Conservation (phyloP, 2,329 filamentous ascomycete species). For the Epichloe bromicola region DNA sequence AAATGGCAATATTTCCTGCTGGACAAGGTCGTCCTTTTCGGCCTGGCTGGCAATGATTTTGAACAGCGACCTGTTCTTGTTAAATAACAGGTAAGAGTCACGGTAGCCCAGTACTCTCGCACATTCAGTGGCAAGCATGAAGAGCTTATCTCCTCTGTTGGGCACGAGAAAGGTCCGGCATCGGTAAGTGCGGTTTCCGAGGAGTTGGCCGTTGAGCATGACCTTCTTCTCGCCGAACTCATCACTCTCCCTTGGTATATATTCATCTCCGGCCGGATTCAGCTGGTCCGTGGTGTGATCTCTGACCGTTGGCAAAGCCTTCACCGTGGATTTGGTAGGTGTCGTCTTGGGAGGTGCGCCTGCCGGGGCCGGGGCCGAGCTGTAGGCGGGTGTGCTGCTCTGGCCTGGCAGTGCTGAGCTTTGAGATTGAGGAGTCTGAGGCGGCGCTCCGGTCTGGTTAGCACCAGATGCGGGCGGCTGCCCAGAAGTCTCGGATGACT, state of each 20-base stretch:
- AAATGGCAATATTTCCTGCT: slow-evolving; percentile 90
- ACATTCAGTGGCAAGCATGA: slow-evolving; percentile 97
- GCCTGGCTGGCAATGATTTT: slow-evolving; percentile 95
- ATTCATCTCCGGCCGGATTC: slow-evolving; percentile 80
- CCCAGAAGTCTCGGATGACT: slow-evolving; percentile 45
- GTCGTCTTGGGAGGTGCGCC: slow-evolving; percentile 63
- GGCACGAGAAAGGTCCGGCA: slow-evolving; percentile 91
- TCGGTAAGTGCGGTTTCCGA: slow-evolving; percentile 75
- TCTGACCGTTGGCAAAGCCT: slow-evolving; percentile 86
- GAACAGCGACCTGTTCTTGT: slow-evolving; percentile 91
- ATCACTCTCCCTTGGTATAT: slow-evolving; percentile 84
- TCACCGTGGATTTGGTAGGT: slow-evolving; percentile 72
- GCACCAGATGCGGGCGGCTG: slow-evolving; percentile 35
- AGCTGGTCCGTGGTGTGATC: slow-evolving; percentile 97
- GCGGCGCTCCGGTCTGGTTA: slow-evolving; percentile 29
- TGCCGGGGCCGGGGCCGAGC: slow-evolving; percentile 24
- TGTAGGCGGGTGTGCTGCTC: slow-evolving; percentile 25
- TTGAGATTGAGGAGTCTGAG: slow-evolving; percentile 42
- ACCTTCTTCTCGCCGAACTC: slow-evolving; percentile 93
- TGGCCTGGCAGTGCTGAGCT: slow-evolving; percentile 32
- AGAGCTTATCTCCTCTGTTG: slow-evolving; percentile 81
- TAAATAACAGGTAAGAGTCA: slow-evolving; percentile 96
- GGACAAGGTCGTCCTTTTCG: slow-evolving; percentile 92
- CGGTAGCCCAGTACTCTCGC: slow-evolving; percentile 86
- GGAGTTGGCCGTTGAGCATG: slow-evolving; percentile 64